Base-by-base conservation (phyloP, 2,329 filamentous ascomycete species). In the Fusarium nisikadoi region DNA sequence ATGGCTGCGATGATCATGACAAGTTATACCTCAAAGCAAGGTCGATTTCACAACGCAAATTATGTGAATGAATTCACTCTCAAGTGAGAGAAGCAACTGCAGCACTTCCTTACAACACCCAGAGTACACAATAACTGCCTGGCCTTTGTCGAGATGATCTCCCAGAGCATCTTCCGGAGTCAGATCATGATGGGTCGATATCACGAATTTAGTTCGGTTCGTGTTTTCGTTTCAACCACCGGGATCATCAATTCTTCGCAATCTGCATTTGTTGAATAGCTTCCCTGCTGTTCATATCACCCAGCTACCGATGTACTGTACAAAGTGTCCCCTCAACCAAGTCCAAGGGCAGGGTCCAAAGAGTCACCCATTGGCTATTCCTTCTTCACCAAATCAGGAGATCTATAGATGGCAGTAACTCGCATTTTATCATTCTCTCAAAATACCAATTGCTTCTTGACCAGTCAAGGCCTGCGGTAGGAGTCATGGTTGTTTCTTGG, bases 161-260 rank as follows among this genome's bases (percentile, higher is more conserved):
- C 36, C n/a, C 25, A 68, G 54, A 72, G 54, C 65, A 68, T 61
- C 62, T 29, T 53, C 62, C 65, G 36, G 16, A 42, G 62, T 76
- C 74, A 73, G 74, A n/a, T 60, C 71, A 76, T 76, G 38, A 68
- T 76, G 73, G 75, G 76, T 76, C 75, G 74, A 75, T 72, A 63
- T 68, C 59, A 39, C 69, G 73, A 75, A 65, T 62, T 56, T 53
- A 19, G 13, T 25, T 53, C 50, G 46, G 43, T 61, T 68, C 43
- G 31, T 47, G 9, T 13, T 45, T 41, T 46, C 46, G 39, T 54
- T 27, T 53, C 35, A 20, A 29, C 20, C 59, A 35, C 58, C 31
- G 17, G 39, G 46, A 42, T 68, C 19, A 17, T n/a, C 19, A n/a
- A 13, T 27, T 29, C 7, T 23, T 47, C 27, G 8, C 36, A n/a